Base-by-base conservation (phyloP, 2,329 filamentous ascomycete genomes). In the Penicillium sp. region DNA sequence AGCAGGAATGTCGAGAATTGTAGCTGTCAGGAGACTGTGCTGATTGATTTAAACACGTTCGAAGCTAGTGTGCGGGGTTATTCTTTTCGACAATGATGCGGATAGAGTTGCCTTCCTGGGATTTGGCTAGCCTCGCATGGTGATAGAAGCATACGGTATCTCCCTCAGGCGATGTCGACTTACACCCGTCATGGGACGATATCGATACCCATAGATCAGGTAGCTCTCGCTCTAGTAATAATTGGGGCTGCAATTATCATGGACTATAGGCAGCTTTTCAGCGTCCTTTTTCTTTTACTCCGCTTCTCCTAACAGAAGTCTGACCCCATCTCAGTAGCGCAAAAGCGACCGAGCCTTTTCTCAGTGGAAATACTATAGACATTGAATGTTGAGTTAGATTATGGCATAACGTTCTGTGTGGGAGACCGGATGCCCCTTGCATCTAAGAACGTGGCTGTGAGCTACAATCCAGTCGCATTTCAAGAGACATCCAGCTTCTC, bases 31-130 rank as follows among this genome's bases (percentile, higher is more conserved):
- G 43, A 31, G 31, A 31, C 31, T n/a, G 5, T 46, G 43, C 31
- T 31, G 43, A 31, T 27, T 46, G 43, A 27, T 46, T 27, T 31
- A 27, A 31, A n/a, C 6, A 27, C 6, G 6, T 27, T 16, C 2
- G 14, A 46, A 43, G 24, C 2, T 31, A 5, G 47, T 16, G 57
- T 63, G 65, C 65, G 65, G 65, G 65, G 65, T 65, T 57, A 57
- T 63, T 63, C 58, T 63, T 62, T 58, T 61, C 52, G 52, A 44
- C n/a, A 36, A 53, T 41, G 36, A 43, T 16, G 14, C 41, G 59
- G 59, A 19, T 57, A 52, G 19, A 54, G 22, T 22, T 62, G 56
- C 60, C 58, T 51, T 11, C 46, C 18, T 59, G 37, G 55, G 55
- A 35, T 31, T 37, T 27, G 37, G 55, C 33, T 22, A 46, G 39